Conservation (phyloP, 805 yeast species). For the Candida nitratophila region DNA sequence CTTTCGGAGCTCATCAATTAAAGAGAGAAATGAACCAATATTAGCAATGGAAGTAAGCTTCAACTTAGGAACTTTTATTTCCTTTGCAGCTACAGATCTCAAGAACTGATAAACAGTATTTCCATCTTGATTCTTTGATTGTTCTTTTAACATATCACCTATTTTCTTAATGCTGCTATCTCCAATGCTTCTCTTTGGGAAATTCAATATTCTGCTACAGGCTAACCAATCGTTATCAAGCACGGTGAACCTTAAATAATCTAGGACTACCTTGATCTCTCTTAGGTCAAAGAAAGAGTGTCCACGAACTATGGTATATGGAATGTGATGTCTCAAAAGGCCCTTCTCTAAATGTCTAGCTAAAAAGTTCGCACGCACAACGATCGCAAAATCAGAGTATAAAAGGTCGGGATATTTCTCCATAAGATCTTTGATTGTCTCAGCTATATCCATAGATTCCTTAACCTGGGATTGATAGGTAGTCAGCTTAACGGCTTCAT, state of each 20-base stretch:
- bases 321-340: constrained; percentile 46
- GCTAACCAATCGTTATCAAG: constrained; percentile 58
- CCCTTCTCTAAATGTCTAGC: constrained; percentile 61
- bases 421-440: constrained; percentile 44
- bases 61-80: no score
- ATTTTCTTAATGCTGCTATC: constrained; percentile 29
- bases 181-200: constrained; percentile 68
- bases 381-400: constrained; percentile 61
- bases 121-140: no score
- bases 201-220: constrained; percentile 45
- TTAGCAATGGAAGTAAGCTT: no score
- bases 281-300: constrained; percentile 72
- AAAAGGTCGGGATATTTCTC: constrained; percentile 35
- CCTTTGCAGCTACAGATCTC: no score
- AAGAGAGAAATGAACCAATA: no score
- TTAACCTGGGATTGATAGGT: constrained; percentile 31
- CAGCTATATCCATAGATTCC: constrained; percentile 56
- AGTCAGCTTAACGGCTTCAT: constrained; percentile 36
- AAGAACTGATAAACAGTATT: neutral
- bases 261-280: constrained; percentile 58
- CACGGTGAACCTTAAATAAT: constrained; percentile 55
- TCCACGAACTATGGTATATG: constrained; percentile 67
- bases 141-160: constrained; percentile 9
- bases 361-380: constrained; percentile 59
- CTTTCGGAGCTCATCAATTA: no score